phyloP scores from a whole-genome alignment of 768 basidiomycete species.

The Leccinum subgranulosum region DNA sequence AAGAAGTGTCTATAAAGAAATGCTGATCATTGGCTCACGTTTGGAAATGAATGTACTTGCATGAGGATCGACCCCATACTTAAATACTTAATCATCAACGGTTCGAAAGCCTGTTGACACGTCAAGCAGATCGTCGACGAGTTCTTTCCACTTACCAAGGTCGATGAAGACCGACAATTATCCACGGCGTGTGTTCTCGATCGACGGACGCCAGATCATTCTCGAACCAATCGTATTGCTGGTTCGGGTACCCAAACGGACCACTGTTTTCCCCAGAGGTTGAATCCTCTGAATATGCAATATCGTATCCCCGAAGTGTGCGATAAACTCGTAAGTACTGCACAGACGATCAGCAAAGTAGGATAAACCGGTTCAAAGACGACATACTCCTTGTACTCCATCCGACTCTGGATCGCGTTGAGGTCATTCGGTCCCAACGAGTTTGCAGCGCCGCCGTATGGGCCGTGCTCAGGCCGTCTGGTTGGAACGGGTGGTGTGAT shows the following conservation, averaged over 20 bases:
- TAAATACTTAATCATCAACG: conserved; percentile 23
- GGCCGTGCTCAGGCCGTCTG: conserved; percentile 29
- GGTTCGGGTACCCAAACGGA: conserved; percentile 27
- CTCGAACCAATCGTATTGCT: conserved; percentile 29
- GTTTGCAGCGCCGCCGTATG: conserved; percentile 17
- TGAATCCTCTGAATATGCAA: conserved; percentile 24
- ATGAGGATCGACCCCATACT: conserved; percentile 27
- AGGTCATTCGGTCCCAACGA: conserved; percentile 26
- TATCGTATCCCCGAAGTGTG: conserved; percentile 19
- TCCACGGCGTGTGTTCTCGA: conserved; percentile 26
- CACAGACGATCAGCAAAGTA: neutral
- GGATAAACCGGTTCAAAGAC: neutral
- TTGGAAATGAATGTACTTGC: conserved; percentile 25
- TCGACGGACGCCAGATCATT: conserved; percentile 22
- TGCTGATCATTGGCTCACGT: conserved; percentile 6
- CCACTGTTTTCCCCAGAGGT: conserved; percentile 18
- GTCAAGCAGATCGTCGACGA: conserved; percentile 10
- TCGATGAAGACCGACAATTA: conserved; percentile 26
- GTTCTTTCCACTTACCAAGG: conserved; percentile 24
- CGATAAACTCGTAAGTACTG: conserved; percentile 27
- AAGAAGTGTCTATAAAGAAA: neutral
- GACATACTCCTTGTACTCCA: conserved; percentile 27
- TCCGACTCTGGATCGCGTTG: conserved; percentile 28
- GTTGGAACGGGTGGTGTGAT: too few relatives aligned
- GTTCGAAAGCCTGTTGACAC: conserved; percentile 28